A percentile compares a stretch with the other conserved stretches of the same genome.
Conservation (phyloP, 2,329 filamentous ascomycete genomes). For the Graphiopsis chlorocephala region DNA sequence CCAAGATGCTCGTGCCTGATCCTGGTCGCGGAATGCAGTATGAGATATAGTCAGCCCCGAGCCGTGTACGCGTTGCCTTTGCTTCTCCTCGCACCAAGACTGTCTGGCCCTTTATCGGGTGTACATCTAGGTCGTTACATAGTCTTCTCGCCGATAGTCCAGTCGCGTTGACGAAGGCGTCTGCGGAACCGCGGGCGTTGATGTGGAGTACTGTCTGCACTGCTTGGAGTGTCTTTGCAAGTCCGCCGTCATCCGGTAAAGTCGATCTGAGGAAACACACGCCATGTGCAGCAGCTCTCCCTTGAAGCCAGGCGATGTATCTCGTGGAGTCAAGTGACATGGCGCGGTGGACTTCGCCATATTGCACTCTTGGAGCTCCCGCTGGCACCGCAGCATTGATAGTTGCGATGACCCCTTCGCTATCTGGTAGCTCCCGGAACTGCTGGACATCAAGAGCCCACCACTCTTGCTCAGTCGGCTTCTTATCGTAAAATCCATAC, state of each 20-base stretch:
- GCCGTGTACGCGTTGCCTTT: constrained; percentile 27
- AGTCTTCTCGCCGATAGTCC: constrained; percentile 42
- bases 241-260: constrained; percentile 29
- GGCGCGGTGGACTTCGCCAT: constrained; percentile 33
- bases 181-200: constrained; percentile 17
- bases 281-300: constrained; percentile 28
- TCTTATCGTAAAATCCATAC: constrained; percentile 28
- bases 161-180: constrained; percentile 42
- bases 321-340: constrained; percentile 38
- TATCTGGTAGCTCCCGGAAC: constrained; percentile 28
- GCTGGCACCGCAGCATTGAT: constrained; percentile 26
- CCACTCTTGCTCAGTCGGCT: constrained; percentile 34
- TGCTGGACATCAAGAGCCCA: constrained; percentile 37
- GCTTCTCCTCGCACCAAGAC: constrained; percentile 45
- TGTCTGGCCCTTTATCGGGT: constrained; percentile 47
- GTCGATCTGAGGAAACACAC: constrained; percentile 28
- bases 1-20: constrained; percentile 42
- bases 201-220: constrained; percentile 24
- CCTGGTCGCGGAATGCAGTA: constrained; percentile 46
- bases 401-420: constrained; percentile 18
- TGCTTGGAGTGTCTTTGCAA: constrained; percentile 30
- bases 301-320: constrained; percentile 40
- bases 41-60: constrained; percentile 29
- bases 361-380: constrained; percentile 22
- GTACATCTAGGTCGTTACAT: constrained; percentile 35